Conservation (phyloP, 2,329 filamentous ascomycete species). For the Bipolaris gigantea region DNA sequence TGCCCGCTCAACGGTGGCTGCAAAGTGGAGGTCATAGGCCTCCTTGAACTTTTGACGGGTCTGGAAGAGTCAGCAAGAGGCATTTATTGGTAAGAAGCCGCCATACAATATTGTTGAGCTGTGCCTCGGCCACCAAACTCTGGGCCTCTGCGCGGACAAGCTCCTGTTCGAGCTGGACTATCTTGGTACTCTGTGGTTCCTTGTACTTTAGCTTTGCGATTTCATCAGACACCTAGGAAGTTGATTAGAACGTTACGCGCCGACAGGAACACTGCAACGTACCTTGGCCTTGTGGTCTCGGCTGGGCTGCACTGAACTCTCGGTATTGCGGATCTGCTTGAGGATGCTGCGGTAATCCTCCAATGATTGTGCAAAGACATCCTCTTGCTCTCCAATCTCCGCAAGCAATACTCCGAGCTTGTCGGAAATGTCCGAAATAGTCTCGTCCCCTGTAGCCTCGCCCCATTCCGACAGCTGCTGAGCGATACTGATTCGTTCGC, state of each 20-base stretch:
- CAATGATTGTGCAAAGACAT: constrained; percentile 79
- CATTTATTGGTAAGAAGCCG: neutral
- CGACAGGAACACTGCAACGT: neutral
- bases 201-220: constrained; percentile 90
- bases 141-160: constrained; percentile 94
- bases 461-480: constrained; percentile 96
- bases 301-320: constrained; percentile 91
- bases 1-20: constrained; percentile 89
- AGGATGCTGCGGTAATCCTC: constrained; percentile 81
- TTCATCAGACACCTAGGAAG: constrained; percentile 73
- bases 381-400: constrained; percentile 93
- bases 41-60: constrained; percentile 96
- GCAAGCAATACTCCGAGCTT: constrained; percentile 91
- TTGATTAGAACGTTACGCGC: constrained; percentile 1
- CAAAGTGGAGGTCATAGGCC: constrained; percentile 85
- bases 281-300: constrained; percentile 80
- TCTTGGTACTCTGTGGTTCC: constrained; percentile 79
- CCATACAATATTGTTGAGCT: constrained; percentile 84
- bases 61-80: constrained; percentile 50
- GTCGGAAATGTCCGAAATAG: constrained; percentile 86
- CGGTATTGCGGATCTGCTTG: constrained; percentile 93
- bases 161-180: constrained; percentile 91
- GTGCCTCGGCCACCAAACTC: constrained; percentile 92
- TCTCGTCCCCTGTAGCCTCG: constrained; percentile 84
- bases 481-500: constrained; percentile 82